Evolutionary conservation across 2,329 filamentous ascomycete species (phyloP).

Genomic region (Ceratocystis ficicola): DNA sequence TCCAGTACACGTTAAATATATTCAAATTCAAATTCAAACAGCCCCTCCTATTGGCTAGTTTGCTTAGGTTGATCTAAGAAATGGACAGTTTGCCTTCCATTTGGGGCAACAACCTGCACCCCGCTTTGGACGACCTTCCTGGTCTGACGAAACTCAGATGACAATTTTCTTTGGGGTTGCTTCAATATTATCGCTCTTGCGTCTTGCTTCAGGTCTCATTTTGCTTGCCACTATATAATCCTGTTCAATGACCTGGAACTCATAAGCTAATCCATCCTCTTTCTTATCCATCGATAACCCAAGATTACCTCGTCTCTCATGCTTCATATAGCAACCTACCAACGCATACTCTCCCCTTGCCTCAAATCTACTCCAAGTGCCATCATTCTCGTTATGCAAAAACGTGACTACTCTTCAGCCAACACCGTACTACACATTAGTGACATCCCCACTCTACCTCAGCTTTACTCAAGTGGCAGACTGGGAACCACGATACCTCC

Average conservation of each 20-base stretch:
- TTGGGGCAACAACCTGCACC: not conserved
- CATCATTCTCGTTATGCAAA: not conserved
- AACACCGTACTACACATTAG: not conserved
- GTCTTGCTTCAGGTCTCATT: no score
- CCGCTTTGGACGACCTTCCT: constrained; percentile 6
- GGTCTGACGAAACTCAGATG: not conserved
- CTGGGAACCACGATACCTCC: not conserved
- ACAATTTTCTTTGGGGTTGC: not conserved
- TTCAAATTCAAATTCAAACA: no score
- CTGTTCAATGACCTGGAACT: not conserved
- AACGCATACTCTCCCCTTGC: not conserved
- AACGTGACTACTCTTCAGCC: not conserved
- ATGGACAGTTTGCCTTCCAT: not conserved
- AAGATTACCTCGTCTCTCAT: no score
- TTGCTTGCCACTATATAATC: not conserved
- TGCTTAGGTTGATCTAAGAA: not conserved
- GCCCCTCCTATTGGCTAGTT: not conserved
- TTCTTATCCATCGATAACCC: no score
- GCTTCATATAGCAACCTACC: not conserved
- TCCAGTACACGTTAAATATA: no score
- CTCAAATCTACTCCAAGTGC: not conserved
- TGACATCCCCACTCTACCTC: constrained; percentile 3
- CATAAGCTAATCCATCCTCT: no score
- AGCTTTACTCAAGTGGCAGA: not conserved
- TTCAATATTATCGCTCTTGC: not conserved